Percentiles rank a stretch among this genome's conserved stretches.
Evolutionary conservation across 768 basidiomycete species (phyloP).

Genomic region (Kwoniella bestiolae): DNA sequence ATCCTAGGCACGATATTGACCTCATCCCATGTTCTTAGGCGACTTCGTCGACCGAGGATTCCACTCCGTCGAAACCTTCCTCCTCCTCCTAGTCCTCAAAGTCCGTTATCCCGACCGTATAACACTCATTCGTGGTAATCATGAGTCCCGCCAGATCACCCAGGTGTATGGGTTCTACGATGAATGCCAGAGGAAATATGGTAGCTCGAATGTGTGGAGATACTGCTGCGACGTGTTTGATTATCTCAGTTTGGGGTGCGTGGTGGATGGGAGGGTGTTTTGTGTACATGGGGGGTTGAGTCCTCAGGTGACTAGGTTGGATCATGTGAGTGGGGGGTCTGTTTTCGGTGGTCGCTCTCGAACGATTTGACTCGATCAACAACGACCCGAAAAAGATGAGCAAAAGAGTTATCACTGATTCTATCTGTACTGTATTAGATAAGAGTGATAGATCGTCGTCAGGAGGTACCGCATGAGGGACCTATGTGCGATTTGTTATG

Average conservation of each 20-base stretch:
- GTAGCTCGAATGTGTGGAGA: slow-evolving; percentile 90
- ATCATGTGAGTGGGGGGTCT: slow-evolving; percentile 80
- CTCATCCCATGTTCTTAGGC: slow-evolving; percentile 63
- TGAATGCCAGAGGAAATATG: slow-evolving; percentile 96
- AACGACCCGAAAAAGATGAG: too few relatives aligned
- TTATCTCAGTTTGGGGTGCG: slow-evolving; percentile 88
- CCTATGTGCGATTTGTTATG: slow-evolving; percentile 99
- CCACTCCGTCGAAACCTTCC: slow-evolving; percentile 93
- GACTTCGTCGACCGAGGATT: slow-evolving; percentile 98
- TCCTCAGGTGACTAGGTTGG: slow-evolving; percentile 80
- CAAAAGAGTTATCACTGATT: too few relatives aligned
- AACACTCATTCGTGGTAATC: slow-evolving; percentile 89
- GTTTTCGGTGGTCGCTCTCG: too few relatives aligned
- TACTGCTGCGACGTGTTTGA: slow-evolving; percentile 99
- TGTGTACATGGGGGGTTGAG: slow-evolving; percentile 97
- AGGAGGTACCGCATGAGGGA: slow-evolving; percentile 97
- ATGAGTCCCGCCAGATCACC: slow-evolving; percentile 96
- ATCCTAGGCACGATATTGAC: slow-evolving; percentile 2
- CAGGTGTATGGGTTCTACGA: slow-evolving; percentile 72
- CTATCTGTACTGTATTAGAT: slow-evolving; percentile 63
- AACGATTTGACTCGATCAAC: slow-evolving; percentile 5
- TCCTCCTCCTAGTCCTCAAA: slow-evolving; percentile 83
- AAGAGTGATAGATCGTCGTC: slow-evolving; percentile 89
- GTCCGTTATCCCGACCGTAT: slow-evolving; percentile 95
- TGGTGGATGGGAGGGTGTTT: slow-evolving; percentile 96